phyloP scores from a whole-genome alignment of 169 alveolate species.

The Cryptosporidium canis region DNA sequence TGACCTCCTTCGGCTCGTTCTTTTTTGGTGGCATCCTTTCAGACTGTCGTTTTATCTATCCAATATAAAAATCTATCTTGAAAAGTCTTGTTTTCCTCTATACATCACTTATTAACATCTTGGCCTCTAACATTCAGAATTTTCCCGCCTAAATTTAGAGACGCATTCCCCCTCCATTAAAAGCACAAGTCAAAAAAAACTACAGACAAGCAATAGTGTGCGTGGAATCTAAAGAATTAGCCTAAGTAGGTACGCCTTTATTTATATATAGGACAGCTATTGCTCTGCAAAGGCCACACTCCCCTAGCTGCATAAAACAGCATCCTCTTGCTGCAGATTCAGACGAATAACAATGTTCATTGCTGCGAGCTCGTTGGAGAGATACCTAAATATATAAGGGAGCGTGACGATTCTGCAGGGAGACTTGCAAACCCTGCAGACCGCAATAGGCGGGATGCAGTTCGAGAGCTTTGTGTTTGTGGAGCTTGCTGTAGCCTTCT shows the following conservation, averaged over 20 bases:
- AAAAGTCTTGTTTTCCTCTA: no score
- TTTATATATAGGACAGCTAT: not conserved
- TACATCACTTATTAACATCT: no score
- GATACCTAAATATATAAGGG: conserved; percentile 91
- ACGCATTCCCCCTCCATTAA: not conserved
- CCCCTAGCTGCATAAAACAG: conserved; percentile 53
- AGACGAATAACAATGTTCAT: conserved; percentile 85
- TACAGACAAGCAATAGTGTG: not conserved
- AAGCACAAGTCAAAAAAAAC: not conserved
- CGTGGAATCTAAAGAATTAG: not conserved
- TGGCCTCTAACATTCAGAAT: no score
- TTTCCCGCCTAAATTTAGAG: not conserved
- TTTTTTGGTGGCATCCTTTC: conserved; percentile 85
- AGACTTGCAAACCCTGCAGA: conserved; percentile 87
- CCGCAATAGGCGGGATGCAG: conserved; percentile 80
- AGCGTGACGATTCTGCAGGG: conserved; percentile 86
- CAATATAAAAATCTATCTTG: no score
- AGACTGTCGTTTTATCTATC: not conserved
- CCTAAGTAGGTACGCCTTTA: not conserved
- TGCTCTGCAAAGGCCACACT: not conserved
- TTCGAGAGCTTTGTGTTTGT: conserved; percentile 74
- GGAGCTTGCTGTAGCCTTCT: conserved; percentile 60
- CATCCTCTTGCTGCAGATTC: conserved; percentile 75
- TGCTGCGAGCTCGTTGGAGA: conserved; percentile 91
- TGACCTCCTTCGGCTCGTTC: conserved; percentile 80